A percentile compares a stretch with the other conserved stretches of the same genome.
Evolutionary conservation across 1,139 yeast genomes (phyloP).

Genomic region (Groenewaldozyma auringiensis): DNA sequence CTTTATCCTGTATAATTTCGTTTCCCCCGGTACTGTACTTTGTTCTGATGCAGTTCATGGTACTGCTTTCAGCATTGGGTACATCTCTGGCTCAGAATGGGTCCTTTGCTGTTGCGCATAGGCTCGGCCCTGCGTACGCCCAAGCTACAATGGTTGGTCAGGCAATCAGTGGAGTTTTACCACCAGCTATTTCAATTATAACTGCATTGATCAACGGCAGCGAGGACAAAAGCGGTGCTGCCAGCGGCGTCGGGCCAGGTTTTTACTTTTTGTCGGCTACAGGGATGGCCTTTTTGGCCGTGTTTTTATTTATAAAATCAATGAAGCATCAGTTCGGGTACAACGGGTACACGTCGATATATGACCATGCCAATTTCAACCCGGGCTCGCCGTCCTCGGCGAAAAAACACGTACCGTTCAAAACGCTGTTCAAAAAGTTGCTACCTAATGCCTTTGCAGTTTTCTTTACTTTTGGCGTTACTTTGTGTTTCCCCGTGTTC

Average conservation of each 20-base stretch:
- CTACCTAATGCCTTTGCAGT: slow-evolving; percentile 60
- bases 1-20: slow-evolving; percentile 29
- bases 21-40: slow-evolving; percentile 43
- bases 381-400: not conserved
- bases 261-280: slow-evolving; percentile 30
- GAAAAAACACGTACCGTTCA: slow-evolving; percentile 40
- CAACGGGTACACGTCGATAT: not conserved
- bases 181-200: slow-evolving; percentile 64
- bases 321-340: not conserved
- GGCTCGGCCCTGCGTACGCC: slow-evolving; percentile 67
- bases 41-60: slow-evolving; percentile 37
- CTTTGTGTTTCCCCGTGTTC: slow-evolving; percentile 83
- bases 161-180: slow-evolving; percentile 87
- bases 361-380: not conserved
- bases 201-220: slow-evolving; percentile 38
- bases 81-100: slow-evolving; percentile 81
- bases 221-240: slow-evolving; percentile 6
- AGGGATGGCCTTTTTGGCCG: slow-evolving; percentile 11
- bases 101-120: slow-evolving; percentile 76
- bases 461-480: slow-evolving; percentile 64
- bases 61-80: slow-evolving; percentile 39
- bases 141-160: slow-evolving; percentile 94
- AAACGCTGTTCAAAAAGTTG: slow-evolving; percentile 49
- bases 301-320: slow-evolving; percentile 6
- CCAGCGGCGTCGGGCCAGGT: slow-evolving; percentile 40